A percentile compares a stretch with the other conserved stretches of the same genome.
Evolutionary conservation across 148 eudicot genomes (phyloP).

Genomic region (Simmondsia chinensis): DNA sequence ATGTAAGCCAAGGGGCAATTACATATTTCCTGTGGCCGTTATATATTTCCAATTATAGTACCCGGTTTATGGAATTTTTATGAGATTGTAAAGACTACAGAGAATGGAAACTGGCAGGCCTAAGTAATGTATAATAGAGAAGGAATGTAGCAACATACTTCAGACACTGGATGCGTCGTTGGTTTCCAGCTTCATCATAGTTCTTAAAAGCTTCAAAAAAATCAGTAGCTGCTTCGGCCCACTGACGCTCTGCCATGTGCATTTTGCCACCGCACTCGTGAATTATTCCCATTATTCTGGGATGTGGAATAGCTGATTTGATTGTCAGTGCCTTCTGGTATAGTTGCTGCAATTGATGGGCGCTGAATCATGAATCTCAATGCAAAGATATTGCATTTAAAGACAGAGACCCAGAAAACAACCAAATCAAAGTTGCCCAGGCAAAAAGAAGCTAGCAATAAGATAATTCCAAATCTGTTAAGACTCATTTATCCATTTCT

Average conservation of each 20-base stretch:
- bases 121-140: background rate
- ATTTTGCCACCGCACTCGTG: constrained; percentile 99
- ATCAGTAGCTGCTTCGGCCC: constrained; percentile 97
- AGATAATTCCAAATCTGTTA: no score
- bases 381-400: constrained; percentile 1
- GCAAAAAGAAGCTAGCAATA: no score
- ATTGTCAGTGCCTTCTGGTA: constrained; percentile 90
- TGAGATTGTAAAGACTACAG: no score
- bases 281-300: constrained; percentile 97
- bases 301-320: constrained; percentile 98
- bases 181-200: constrained; percentile 98
- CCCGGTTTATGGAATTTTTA: no score
- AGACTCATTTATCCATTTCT: no score
- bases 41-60: no score
- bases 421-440: no score
- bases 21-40: no score
- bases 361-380: constrained; percentile 1
- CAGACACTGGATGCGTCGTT: constrained; percentile 84
- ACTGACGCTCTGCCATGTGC: constrained; percentile 98
- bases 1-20: no score
- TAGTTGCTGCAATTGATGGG: constrained; percentile 57
- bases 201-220: constrained; percentile 98
- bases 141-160: constrained; percentile 46
- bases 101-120: no score
- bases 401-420: background rate